Evolutionary conservation across 1,139 yeast genomes (phyloP).

Genomic region (Arxiozyma telluris): DNA sequence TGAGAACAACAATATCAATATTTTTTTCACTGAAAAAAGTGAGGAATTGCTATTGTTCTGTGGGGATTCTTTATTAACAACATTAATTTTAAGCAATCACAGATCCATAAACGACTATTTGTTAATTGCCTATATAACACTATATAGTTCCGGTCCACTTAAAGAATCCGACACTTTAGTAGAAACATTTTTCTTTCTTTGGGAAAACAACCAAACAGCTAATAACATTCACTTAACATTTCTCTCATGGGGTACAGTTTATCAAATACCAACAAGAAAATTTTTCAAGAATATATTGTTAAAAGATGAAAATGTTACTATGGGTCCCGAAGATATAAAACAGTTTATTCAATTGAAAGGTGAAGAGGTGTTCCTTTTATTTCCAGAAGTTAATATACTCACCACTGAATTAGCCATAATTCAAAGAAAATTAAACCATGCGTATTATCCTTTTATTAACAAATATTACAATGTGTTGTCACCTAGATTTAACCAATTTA

Average conservation of each 20-base stretch:
- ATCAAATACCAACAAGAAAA: conserved; percentile 21
- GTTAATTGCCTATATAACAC: conserved; percentile 19
- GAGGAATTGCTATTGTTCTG: conserved; percentile 14
- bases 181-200: conserved; percentile 1
- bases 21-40: conserved; percentile 20
- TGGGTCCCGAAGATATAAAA: conserved; percentile 10
- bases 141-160: conserved; percentile 5
- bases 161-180: background rate
- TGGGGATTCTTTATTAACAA: conserved; percentile 13
- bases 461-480: conserved; percentile 46
- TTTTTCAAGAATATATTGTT: conserved; percentile 18
- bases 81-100: conserved; percentile 26
- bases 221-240: conserved; percentile 14
- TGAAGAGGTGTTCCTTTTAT: conserved; percentile 34
- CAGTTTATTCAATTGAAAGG: conserved; percentile 11
- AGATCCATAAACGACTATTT: conserved; percentile 28
- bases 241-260: conserved; percentile 25
- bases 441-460: conserved; percentile 41
- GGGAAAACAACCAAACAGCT: conserved; percentile 4
- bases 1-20: conserved; percentile 16
- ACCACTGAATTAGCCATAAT: conserved; percentile 39
- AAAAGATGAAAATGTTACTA: conserved; percentile 23
- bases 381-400: conserved; percentile 69
- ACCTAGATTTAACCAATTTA: conserved; percentile 45
- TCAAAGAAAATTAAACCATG: conserved; percentile 44